Percentiles rank a stretch among this genome's conserved stretches.
Evolutionary conservation across 2,329 filamentous ascomycete genomes (phyloP).

Genomic region (Fusarium lyarnte): DNA sequence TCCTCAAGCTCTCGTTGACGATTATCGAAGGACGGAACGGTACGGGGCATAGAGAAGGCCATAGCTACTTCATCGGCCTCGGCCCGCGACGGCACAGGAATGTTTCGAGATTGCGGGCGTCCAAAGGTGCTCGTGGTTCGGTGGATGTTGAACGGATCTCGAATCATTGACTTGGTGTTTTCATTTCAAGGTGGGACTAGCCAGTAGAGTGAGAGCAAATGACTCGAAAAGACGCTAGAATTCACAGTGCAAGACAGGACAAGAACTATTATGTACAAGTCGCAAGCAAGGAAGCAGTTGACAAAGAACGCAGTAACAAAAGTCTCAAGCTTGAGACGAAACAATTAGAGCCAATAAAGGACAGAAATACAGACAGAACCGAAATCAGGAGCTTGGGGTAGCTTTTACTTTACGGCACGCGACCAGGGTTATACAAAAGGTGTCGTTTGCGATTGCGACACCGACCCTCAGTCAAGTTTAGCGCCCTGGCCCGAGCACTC

Average conservation of each 20-base stretch:
- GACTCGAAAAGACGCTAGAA: not conserved
- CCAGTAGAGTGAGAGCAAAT: not conserved
- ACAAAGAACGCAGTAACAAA: slow-evolving; percentile 3
- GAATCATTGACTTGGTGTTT: slow-evolving; percentile 50
- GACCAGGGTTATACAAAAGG: slow-evolving; percentile 24
- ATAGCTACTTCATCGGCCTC: slow-evolving; percentile 63
- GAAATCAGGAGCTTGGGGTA: slow-evolving; percentile 28
- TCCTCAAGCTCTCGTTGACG: slow-evolving; percentile 74
- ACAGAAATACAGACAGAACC: slow-evolving; percentile 6
- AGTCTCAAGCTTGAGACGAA: slow-evolving; percentile 4
- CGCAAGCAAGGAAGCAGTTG: not conserved
- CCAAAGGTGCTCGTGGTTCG: slow-evolving; percentile 57
- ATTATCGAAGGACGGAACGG: slow-evolving; percentile 74
- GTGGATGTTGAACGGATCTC: slow-evolving; percentile 58
- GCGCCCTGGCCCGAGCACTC: slow-evolving; percentile 19
- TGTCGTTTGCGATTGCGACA: slow-evolving; percentile 23
- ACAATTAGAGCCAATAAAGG: not conserved
- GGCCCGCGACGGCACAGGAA: slow-evolving; percentile 59
- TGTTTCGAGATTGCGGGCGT: slow-evolving; percentile 57
- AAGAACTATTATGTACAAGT: slow-evolving; percentile 18
- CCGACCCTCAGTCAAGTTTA: slow-evolving; percentile 14
- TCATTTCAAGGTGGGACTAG: slow-evolving; percentile 42
- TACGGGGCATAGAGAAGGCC: slow-evolving; percentile 74
- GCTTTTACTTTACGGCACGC: slow-evolving; percentile 13
- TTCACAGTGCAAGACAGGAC: not conserved